Conservation (phyloP, 2,329 filamentous ascomycete genomes). For the Tolypocladium cylindrosporum region DNA sequence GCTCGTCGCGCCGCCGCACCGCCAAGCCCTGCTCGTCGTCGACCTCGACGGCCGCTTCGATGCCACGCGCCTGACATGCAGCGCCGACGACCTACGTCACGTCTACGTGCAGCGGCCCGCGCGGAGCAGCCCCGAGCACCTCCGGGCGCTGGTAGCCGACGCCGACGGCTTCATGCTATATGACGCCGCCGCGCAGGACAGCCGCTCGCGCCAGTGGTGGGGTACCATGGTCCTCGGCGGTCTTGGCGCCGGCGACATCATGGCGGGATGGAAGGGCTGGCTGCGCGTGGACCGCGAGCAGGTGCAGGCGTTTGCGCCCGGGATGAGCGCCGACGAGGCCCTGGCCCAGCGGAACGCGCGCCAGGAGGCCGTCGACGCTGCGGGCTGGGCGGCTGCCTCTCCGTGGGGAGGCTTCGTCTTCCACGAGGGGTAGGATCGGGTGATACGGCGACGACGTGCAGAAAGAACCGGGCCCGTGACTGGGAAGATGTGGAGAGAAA, state of each 20-base stretch:
- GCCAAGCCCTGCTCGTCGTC: constrained; percentile 41
- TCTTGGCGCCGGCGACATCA: constrained; percentile 20
- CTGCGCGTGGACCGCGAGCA: constrained; percentile 36
- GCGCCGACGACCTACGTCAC: constrained; percentile 32
- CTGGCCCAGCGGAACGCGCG: constrained; percentile 27
- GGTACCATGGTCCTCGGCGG: constrained; percentile 39
- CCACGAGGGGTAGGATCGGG: constrained; percentile 5
- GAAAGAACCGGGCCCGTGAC: not conserved
- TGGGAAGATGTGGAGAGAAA: not conserved
- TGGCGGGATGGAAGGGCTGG: constrained; percentile 37
- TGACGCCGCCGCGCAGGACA: constrained; percentile 25
- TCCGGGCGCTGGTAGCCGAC: constrained; percentile 26
- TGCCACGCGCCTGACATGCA: constrained; percentile 31
- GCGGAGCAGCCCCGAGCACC: constrained; percentile 14
- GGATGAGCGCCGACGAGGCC: constrained; percentile 34
- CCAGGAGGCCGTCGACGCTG: constrained; percentile 28
- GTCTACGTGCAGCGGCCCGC: constrained; percentile 38
- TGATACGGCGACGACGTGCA: not conserved
- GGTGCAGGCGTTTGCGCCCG: constrained; percentile 26
- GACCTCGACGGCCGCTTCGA: constrained; percentile 49
- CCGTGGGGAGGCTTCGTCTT: constrained; percentile 41
- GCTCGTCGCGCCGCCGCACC: constrained; percentile 36
- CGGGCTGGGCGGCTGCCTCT: constrained; percentile 37
- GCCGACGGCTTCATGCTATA: constrained; percentile 42
- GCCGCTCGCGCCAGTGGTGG: constrained; percentile 42